Base-by-base conservation (phyloP, 345 rosid genomes). In the Dimocarpus longan region DNA sequence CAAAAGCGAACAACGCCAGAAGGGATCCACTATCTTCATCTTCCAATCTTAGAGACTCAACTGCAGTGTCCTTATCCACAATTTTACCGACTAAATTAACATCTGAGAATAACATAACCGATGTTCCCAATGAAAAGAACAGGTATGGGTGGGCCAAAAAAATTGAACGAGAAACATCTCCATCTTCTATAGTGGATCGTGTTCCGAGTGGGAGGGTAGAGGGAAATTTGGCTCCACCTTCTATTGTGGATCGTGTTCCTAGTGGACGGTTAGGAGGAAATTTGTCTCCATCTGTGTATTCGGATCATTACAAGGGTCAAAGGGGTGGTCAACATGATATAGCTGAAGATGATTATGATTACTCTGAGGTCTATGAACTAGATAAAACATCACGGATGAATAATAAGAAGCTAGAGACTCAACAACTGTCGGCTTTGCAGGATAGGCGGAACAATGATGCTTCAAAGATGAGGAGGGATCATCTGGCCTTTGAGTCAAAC, bases 1-100 rank as follows among this genome's bases (percentile, higher is more conserved):
- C 92, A 39, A 91, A 89, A 68, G 90, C 86, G 73, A 87, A 68
- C 77, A 79, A 13, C 80, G 76, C 87, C 44, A 91, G 85, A 84
- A 86, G 76, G 79, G 92, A 91, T 83, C 74, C 70, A 65, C 43
- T 74, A 74, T 81, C 83, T 52, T 83, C 85, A 46, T 81, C 86
- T 60, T 79, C 86, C 39, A 90, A 77, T 73, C 85, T 90, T 63
- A 88, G 88, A 74, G 89, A 88, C 9, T 88, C 89, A 50, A 84
- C 82, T 76, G 74, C 84, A 1, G 59, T 84, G 70, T 84, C 88
- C 12, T 66, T 80, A 46, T 44, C 82, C 65, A 81, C 89, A 22
- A 44, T 65, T 79, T 57, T 80, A 74, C 76, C 83, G 28, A 43
- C 77, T 3, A 89, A 80, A 77, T 40, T 86, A 24, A 60, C 78